Conservation (phyloP, 2,329 filamentous ascomycete genomes). For the Colletotrichum siamense region DNA sequence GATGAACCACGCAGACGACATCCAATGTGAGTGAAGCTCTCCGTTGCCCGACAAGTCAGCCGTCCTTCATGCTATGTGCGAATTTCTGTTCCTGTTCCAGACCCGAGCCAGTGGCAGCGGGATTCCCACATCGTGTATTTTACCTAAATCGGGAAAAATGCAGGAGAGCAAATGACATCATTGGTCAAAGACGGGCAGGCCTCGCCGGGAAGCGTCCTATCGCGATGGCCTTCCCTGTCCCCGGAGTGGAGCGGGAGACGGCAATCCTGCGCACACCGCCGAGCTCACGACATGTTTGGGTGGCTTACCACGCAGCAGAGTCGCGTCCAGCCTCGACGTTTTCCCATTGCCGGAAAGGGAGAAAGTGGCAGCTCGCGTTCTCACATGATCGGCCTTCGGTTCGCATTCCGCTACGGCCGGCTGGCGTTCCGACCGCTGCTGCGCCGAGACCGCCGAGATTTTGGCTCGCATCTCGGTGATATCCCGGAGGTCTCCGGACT, state of each 20-base stretch:
- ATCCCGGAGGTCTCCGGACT: constrained; percentile 12
- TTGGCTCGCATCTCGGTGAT: constrained; percentile 14
- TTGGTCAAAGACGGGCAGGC: neutral
- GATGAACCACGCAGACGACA: neutral
- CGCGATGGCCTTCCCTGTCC: neutral
- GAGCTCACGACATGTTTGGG: neutral
- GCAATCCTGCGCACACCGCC: neutral
- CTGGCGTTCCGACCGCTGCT: neutral
- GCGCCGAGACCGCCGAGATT: constrained; percentile 6
- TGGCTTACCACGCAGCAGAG: neutral
- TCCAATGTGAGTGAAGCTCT: neutral
- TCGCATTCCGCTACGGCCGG: neutral
- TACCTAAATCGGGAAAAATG: neutral
- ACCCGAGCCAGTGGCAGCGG: neutral
- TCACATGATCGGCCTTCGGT: constrained; percentile 14
- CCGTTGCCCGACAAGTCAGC: neutral
- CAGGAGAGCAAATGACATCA: constrained; percentile 9
- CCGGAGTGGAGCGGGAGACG: neutral
- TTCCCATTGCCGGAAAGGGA: neutral
- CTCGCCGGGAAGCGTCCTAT: neutral
- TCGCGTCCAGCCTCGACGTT: neutral
- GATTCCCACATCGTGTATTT: neutral
- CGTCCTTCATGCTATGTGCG: neutral
- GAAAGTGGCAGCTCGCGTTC: neutral
- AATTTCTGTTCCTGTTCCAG: neutral